phyloP scores from a whole-genome alignment of 1,139 yeast species.

The Candida mesenterica region DNA sequence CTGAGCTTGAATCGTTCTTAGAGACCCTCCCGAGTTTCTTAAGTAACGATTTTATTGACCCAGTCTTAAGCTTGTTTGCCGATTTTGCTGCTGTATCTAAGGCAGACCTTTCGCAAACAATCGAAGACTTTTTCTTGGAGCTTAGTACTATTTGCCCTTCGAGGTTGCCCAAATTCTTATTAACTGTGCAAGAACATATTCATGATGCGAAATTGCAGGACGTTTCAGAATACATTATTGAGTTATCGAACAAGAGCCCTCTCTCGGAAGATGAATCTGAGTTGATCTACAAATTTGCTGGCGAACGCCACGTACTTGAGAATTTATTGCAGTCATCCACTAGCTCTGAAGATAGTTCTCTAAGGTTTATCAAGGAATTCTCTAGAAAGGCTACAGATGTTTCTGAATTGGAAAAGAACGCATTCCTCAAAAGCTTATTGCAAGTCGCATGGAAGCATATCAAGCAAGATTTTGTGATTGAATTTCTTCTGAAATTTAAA shows the following conservation, averaged over 20 bases:
- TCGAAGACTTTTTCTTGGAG: slow-evolving; percentile 34
- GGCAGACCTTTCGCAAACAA: slow-evolving; percentile 18
- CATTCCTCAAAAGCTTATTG: slow-evolving; percentile 7
- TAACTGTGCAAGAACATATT: slow-evolving; percentile 4
- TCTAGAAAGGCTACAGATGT: slow-evolving; percentile 1
- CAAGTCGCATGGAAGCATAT: slow-evolving; percentile 12
- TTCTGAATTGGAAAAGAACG: slow-evolving; percentile 2
- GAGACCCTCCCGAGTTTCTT: slow-evolving; percentile 27
- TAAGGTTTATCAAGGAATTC: slow-evolving; percentile 6
- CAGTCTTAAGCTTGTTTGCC: slow-evolving; percentile 23
- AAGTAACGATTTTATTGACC: slow-evolving; percentile 25
- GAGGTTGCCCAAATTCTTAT: slow-evolving; percentile 9
- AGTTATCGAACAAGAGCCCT: slow-evolving; percentile 10
- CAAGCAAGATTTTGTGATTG: slow-evolving; percentile 14
- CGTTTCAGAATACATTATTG: slow-evolving; percentile 10
- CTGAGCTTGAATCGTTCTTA: slow-evolving; percentile 12
- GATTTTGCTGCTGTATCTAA: slow-evolving; percentile 7
- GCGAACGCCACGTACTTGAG: slow-evolving; percentile 14
- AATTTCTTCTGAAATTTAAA: slow-evolving; percentile 11
- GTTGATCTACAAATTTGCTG: slow-evolving; percentile 27
- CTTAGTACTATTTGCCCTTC: slow-evolving; percentile 14
- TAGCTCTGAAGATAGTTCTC: slow-evolving; percentile 6
- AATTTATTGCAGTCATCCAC: slow-evolving; percentile 11
- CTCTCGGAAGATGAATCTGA: slow-evolving; percentile 12
- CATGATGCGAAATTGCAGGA: slow-evolving; percentile 10